Evolutionary conservation across 140 eudicot genomes (phyloP), one percentile per base, ranked within the genome.

Genomic region (Artemisia princeps): DNA sequence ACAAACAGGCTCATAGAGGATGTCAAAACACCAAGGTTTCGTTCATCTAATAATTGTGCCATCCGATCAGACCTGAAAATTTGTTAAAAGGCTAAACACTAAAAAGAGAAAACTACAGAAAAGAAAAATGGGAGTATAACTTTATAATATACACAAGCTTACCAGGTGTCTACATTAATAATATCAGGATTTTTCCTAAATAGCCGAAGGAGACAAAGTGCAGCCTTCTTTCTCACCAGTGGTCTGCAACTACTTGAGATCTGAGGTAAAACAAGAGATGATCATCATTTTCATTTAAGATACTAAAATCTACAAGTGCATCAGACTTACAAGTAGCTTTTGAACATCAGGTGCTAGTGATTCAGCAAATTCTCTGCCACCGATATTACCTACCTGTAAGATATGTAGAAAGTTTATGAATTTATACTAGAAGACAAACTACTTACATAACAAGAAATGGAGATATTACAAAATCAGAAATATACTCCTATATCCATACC

Each of bases 281-380:
- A 75, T 20, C 16, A 62, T 45, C 54, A 44, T 46, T 70, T 68
- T 76, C 62, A 63, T 37, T 76, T 28, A 63, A 16, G 26, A 15
- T 26, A 53, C 2, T 11, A 59, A 75, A 52, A 6, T 55, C 49
- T 42, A 60, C 22, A 66, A 72, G 48, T 10, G 42, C 16, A 13
- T 33, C 70, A 48, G 66, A 53, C 86, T 85, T 84, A 92, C 98
- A 61, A 92, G 99, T 79, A 92, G 74, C 79, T 86, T 92, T 76
- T 92, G 96, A 54, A 88, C 99, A 84, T 92, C 99, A 73, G 96
- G 96, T 45, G 99, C 99, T 74, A 92, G 82, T 57, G 99, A 88
- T 75, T 92, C 96, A 60, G 99, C 96, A 64, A 92, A 92, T 61
- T 92, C 99, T 79, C 96, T 82, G 67, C 99, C 99, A 68, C 99